Base-by-base conservation (phyloP, 768 basidiomycete species). In the Pulveroboletus sp. region DNA sequence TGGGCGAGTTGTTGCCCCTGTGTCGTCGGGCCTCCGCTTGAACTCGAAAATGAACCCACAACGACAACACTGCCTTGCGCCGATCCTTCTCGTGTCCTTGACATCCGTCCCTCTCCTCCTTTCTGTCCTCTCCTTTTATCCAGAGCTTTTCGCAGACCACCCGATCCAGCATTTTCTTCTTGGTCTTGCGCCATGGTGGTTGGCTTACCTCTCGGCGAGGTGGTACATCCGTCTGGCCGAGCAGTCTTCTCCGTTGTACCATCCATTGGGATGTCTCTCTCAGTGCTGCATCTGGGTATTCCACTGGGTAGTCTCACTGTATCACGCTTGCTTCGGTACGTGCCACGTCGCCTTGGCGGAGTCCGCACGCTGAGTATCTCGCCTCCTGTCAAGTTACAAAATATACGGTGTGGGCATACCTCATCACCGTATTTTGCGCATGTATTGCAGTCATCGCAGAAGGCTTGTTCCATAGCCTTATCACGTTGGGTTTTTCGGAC, bases 201-300 rank as follows among this genome's bases (percentile, higher is more conserved):
- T 59, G 24, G 44, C 62, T 8, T 65, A 56, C 38, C 31, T 51
- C 35, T 55, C 47, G 0, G 62, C 57, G 17, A 57, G 48, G 46
- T 53, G 50, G 51, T 65, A 63, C 14, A 43, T 65, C 37, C 60
- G 50, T 21, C 48, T 63, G 15, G 51, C 60, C 0, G 55, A 62
- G 21, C 21, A 10, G 13, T 59, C 60, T 13, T 62, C 63, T 15
- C 31, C 57, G 6, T 13, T 62, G 31, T 60, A 65, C 14, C 63
- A 65, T 47, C 60, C 62, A 0, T 17, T 60, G 0, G 62, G 62
- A 30, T 64, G 62, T 43, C 54, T 63, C 9, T n/a, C 52, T 0
- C 63, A 65, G 36, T 64, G 60, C 30, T 57, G 45, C 21, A 32
- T 57, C 15, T 64, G 62, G 62, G 60, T 59, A 8, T 50, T 64